Base-by-base conservation (phyloP, 2,329 filamentous ascomycete species). In the Fusarium sp. region DNA sequence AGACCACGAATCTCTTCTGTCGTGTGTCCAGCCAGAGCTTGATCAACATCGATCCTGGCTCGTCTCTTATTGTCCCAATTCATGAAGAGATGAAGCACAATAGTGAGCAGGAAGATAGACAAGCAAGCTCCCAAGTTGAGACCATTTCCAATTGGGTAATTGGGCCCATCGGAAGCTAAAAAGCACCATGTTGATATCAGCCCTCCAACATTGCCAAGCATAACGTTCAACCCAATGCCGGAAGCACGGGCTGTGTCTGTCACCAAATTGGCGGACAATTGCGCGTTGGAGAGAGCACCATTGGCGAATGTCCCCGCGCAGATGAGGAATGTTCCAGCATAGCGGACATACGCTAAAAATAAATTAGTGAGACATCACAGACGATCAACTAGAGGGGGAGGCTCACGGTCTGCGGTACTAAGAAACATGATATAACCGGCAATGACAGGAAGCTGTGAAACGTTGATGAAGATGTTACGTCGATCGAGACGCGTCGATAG, bases 141-240 rank as follows among this genome's bases (percentile, higher is more conserved):
- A 0, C 71, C 71, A 71, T 92, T 92, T 1, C 90, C 90, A 10
- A 92, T 91, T 14, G 80, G 86, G 71, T 88, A 93, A 56, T 91
- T 78, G 0, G 90, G 90, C 0, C 72, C 85, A 67, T 93, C 90
- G 47, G 78, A 85, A 0, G 86, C 84, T 28, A 91, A 61, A 77
- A 90, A 91, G 3, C 81, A 83, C 89, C 89, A 91, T 0, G 87
- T 90, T 1, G 85, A 83, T 58, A 90, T 83, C 30, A 92, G 74
- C 0, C 90, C 90, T 4, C 91, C 91, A 9, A 92, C 46, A 13
- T 73, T 73, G 9, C 71, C 71, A 7, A 73, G 26, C 71, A 73
- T 73, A 17, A 73, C 71, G n/a, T 71, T 71, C 17, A 67, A 32
- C 2, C 59, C 64, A 22, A 71, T 71, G 2, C 65, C 61, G 1